Percentiles rank a stretch among this genome's conserved stretches.
These are phyloP conservation scores for Eragrostis tef DNA, from an alignment of 202 grass and related monocot species.

Conservation along the genomic window DNA sequence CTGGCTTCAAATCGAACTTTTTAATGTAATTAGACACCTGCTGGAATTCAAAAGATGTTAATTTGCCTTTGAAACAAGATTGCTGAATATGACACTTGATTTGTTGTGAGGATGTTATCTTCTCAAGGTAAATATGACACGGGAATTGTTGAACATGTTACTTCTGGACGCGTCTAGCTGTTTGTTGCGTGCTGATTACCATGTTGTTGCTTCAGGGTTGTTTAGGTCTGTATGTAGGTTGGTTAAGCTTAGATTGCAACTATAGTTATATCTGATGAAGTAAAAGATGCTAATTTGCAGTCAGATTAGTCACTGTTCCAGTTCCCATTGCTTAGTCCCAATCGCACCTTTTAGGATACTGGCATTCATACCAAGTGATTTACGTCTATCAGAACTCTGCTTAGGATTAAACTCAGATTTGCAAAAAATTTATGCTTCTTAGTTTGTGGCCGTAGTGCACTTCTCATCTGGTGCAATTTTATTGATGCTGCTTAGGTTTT, in stretches of 20 bases:
- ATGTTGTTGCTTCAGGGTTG: background rate
- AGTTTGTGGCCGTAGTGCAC: background rate
- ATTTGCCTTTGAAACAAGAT: background rate
- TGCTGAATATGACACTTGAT: background rate
- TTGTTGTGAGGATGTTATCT: background rate
- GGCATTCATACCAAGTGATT: background rate
- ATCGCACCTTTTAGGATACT: background rate
- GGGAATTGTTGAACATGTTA: background rate
- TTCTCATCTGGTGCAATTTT: background rate
- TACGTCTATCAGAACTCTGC: background rate
- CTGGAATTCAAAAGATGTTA: background rate
- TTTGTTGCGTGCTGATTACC: background rate
- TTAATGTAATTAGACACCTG: background rate
- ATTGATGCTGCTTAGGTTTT: no score
- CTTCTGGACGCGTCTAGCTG: background rate
- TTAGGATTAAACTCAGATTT: background rate
- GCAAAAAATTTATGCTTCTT: background rate
- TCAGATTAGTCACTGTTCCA: background rate
- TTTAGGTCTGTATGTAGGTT: background rate
- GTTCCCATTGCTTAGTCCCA: background rate
- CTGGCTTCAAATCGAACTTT: background rate
- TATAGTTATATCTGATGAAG: background rate
- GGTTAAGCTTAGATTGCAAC: background rate
- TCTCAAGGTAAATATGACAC: background rate
- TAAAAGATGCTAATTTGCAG: background rate